Evolutionary conservation across 1,284 basidiomycete species (phyloP), one percentile per base, ranked within the genome.

Genomic region (Cryptococcus neoformans): DNA sequence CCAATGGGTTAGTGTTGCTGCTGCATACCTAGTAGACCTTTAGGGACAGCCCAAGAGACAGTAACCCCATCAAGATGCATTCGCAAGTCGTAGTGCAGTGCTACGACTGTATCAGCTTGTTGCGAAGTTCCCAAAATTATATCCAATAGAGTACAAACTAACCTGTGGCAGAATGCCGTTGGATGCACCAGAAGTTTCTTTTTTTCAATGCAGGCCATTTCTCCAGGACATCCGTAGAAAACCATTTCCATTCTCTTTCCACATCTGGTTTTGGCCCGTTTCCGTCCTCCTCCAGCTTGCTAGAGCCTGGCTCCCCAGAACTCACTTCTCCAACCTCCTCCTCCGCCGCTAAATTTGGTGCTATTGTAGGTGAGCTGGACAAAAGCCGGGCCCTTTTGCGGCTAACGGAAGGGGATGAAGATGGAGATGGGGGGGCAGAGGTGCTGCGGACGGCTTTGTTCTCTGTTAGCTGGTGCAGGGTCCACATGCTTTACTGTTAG

Each of bases 101-200:
- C 69, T 68, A 53, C 14, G 1, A 17, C 8, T 16, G 8, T n/a
- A 16, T 21, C 5, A 9, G n/a, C 42, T n/a, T 21, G 21, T 9
- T 44, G 11, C 14, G 2, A 16, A 21, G 21, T 12, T 16, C 40
- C 12, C 16, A 16, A 21, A 8, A 21, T 12, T 8, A 16, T 8
- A 56, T 37, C 5, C 14, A 12, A 34, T 39, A 17, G 36, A 37
- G 10, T n/a, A 28, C 47, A 50, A 14, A 60, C 62, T 48, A 39
- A 69, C 70, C 70, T 28, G 64, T 64, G 6, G 72, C 72, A 52
- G 68, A 68, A 56, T 74, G 72, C 38, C 72, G 53, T 51, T 74
- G 71, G 4, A 74, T 69, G 52, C 70, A 73, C 66, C 68, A 74
- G 44, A 73, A 70, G 53, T 74, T 74, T 17, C 67, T 47, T 37